Evolutionary conservation across 2,329 filamentous ascomycete species (phyloP), one percentile per base, ranked within the genome.

Genomic region (Dactylonectria macrodidyma): DNA sequence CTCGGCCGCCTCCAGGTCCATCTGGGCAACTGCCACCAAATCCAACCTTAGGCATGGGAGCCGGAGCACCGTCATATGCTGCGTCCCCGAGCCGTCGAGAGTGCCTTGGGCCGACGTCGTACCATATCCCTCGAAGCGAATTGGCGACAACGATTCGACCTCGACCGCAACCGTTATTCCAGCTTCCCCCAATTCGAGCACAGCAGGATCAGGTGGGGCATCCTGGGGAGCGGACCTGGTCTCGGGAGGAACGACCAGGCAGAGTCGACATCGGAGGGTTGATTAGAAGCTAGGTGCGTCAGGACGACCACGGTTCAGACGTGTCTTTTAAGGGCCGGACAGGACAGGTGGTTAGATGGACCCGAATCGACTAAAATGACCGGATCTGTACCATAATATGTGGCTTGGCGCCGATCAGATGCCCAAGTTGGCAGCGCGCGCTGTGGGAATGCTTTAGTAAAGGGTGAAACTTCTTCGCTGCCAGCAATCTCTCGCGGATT

Each of bases 221-320:
- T 7, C 26, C 71, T 19, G 70, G 66, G 41, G 65, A 73, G n/a
- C 68, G 72, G 22, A 70, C 75, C 26, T 84, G 82, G 78, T 76
- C 77, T 62, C 82, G 85, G 50, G 86, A 88, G 64, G 87, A 89
- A 63, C 84, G 87, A 33, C 80, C 83, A 19, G 79, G 83, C 46
- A 85, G 89, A 16, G 86, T 91, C 56, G 88, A 90, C 73, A 91
- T 91, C 68, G 87, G 85, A 11, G 89, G 89, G 2, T 83, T 89
- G 75, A 88, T 92, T 74, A 89, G 71, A 88, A 84, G 78, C 85
- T 86, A 26, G 86, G 86, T 72, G 83, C 70, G 44, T 77, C 71
- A 55, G 78, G 70, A 68, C 74, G 72, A 54, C 67, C 73, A 33
- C 72, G 75, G 68, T 80, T 51, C 41, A 58, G 57, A 33, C 54